Conservation (phyloP, 2,329 filamentous ascomycete genomes). For the Pyrenophora seminiperda region DNA sequence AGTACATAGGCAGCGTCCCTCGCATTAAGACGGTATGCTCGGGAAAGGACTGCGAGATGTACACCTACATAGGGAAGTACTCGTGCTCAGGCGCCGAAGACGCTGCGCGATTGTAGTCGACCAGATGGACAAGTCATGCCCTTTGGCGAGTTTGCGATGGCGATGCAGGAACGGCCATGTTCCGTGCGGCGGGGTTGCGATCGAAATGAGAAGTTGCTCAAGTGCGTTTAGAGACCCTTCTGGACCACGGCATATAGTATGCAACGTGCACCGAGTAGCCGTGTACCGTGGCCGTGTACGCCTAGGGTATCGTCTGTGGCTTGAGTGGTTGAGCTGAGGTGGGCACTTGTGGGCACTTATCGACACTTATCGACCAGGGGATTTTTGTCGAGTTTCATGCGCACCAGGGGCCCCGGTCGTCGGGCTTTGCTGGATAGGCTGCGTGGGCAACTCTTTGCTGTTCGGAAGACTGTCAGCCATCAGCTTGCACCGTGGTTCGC, state of each 20-base stretch:
- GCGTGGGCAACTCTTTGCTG: constrained; percentile 3
- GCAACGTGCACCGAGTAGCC: not conserved
- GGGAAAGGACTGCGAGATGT: constrained; percentile 4
- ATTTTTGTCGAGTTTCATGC: constrained; percentile 26
- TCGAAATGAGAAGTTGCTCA: constrained; percentile 9
- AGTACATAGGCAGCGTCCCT: constrained; percentile 10
- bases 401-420: constrained; percentile 20
- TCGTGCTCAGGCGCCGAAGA: not conserved
- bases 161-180: constrained; percentile 6
- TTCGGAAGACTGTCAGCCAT: constrained; percentile 12
- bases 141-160: constrained; percentile 7
- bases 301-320: constrained; percentile 8
- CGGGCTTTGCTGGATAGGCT: constrained; percentile 16
- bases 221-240: constrained; percentile 1
- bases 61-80: not conserved
- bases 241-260: constrained; percentile 7
- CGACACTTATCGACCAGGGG: constrained; percentile 11
- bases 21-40: constrained; percentile 15
- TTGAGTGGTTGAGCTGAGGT: constrained; percentile 16
- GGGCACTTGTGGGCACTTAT: constrained; percentile 9
- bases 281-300: constrained; percentile 4
- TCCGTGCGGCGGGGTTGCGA: constrained; percentile 10
- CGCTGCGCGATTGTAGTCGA: constrained; percentile 1
- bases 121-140: not conserved
- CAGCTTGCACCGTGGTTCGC: constrained; percentile 11